A percentile compares a stretch with the other conserved stretches of the same genome.
Evolutionary conservation across 805 yeast genomes (phyloP).

Genomic region (Saturnispora besseyi): DNA sequence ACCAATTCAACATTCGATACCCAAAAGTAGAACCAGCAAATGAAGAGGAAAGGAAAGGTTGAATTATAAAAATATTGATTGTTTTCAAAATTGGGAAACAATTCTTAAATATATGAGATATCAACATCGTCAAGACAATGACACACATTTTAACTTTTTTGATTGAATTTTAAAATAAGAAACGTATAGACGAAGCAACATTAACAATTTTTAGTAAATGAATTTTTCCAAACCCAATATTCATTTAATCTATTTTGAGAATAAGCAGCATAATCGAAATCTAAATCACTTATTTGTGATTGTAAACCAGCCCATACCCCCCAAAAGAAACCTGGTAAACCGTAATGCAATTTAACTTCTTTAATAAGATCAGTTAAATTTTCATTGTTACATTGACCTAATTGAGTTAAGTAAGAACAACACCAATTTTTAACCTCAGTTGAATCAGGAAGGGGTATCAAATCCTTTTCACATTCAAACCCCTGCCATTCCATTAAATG

Average conservation of each 20-base stretch:
- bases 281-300: constrained; percentile 56
- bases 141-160: not conserved
- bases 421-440: constrained; percentile 51
- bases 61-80: not conserved
- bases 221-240: constrained; percentile 58
- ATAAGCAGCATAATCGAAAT: constrained; percentile 59
- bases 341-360: constrained; percentile 56
- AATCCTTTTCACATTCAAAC: constrained; percentile 54
- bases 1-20: not conserved
- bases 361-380: constrained; percentile 36
- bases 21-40: not conserved
- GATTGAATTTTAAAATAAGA: not conserved
- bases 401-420: constrained; percentile 37
- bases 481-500: constrained; percentile 82
- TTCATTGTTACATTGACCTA: constrained; percentile 1
- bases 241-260: constrained; percentile 53
- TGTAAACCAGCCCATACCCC: constrained; percentile 80
- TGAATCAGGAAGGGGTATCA: constrained; percentile 37
- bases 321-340: constrained; percentile 80
- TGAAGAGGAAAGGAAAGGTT: not conserved
- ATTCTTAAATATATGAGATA: not conserved
- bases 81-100: not conserved
- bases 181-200: not conserved
- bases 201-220: not conserved
- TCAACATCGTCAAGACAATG: not conserved